Evolutionary conservation across 306 rosid species (phyloP), one percentile per base, ranked within the genome.

Genomic region (Cicer judaicum): DNA sequence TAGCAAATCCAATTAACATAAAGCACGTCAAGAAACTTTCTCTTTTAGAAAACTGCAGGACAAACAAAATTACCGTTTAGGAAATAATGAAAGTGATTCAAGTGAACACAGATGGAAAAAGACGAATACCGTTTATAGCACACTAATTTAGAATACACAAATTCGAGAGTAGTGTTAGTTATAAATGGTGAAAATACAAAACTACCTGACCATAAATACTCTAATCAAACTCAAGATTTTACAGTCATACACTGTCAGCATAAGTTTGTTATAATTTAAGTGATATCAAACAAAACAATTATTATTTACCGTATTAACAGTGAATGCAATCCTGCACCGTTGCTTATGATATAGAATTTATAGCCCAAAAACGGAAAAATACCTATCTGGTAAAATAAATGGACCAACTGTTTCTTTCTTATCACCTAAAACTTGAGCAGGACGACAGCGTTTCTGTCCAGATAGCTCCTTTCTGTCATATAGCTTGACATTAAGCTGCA

Each of bases 401-500:
- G 89, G 85, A 78, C 80, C 74, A 64, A 52, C 78, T 41, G 66
- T 16, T 72, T 78, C 88, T 48, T 76, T 87, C 79, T 80, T 78
- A 83, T 66, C 41, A 63, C 90, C 89, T 78, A 91, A 69, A 72
- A 89, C 96, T 75, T 89, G 87, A 66, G 90, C 79, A 83, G 93
- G 96, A 75, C 87, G 92, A 74, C 93, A 89, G 29, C 64, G 76
- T 70, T 80, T 88, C 69, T 93, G 98, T 76, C 96, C 91, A 77
- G 96, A 89, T 80, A 93, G 78, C 79, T 91, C 91, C 81, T 88
- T 87, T 91, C 85, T 80, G 79, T 87, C 89, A 80, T 85, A 85
- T 66, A 65, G 79, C 88, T 59, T 84, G 82, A 91, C 55, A 83
- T 87, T 87, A 48, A 93, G 78, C 97, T 89, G 91, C 78, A 79